Evolutionary conservation across 371 early-diverging fungal genomes (phyloP).

Genomic region (Phascolomyces articulosus): DNA sequence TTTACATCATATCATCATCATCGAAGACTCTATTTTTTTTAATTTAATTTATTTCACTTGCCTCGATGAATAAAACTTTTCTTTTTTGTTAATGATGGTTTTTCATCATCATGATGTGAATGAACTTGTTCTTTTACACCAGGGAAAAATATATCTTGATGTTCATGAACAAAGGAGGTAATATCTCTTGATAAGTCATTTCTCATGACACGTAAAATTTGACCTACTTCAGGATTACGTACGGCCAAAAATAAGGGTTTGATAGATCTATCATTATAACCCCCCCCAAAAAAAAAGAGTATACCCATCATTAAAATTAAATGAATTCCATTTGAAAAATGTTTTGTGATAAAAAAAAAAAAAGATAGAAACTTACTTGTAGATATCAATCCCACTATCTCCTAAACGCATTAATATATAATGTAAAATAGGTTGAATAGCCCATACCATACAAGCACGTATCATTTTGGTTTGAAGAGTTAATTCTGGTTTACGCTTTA

Average conservation of each 20-base stretch:
- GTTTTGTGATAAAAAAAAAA: too few species aligned
- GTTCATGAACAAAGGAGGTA: slow-evolving; percentile 27
- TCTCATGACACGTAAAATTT: slow-evolving; percentile 34
- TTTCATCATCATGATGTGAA: background rate
- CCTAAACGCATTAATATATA: slow-evolving; percentile 82
- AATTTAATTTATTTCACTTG: too few species aligned
- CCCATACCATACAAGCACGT: slow-evolving; percentile 50
- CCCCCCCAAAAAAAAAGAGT: too few species aligned
- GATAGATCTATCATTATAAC: slow-evolving; percentile 59
- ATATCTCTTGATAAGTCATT: slow-evolving; percentile 36
- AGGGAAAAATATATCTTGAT: slow-evolving; percentile 15
- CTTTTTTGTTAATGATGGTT: background rate
- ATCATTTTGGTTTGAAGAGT: slow-evolving; percentile 23
- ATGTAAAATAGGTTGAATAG: slow-evolving; percentile 73
- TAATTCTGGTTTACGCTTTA: slow-evolving; percentile 35
- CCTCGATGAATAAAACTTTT: background rate
- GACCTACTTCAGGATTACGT: slow-evolving; percentile 45
- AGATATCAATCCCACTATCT: slow-evolving; percentile 87
- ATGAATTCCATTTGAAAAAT: too few species aligned
- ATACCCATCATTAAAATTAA: too few species aligned
- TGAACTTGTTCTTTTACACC: background rate
- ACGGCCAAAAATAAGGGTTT: slow-evolving; percentile 84
- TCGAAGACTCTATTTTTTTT: background rate
- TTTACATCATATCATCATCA: too few species aligned
- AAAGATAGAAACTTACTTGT: slow-evolving; percentile 49